Percentiles rank a stretch among this genome's conserved stretches.
Evolutionary conservation across 768 basidiomycete genomes (phyloP).

Genomic region (Lentinula aciculospora): DNA sequence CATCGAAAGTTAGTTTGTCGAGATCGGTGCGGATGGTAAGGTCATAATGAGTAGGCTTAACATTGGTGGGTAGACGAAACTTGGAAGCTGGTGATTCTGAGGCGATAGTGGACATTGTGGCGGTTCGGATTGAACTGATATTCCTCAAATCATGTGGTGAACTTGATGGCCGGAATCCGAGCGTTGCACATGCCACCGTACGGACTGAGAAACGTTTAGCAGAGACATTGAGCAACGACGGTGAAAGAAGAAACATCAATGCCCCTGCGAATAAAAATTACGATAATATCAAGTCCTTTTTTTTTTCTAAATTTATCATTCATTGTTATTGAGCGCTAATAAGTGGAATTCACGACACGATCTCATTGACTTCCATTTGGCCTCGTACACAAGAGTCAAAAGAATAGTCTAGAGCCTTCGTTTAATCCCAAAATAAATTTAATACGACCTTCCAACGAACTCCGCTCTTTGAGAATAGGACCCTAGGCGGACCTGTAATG

Average conservation of each 20-base stretch:
- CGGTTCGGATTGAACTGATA: background rate
- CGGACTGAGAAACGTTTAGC: background rate
- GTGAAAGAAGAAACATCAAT: background rate
- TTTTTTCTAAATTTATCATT: too few relatives aligned
- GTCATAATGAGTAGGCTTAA: slow-evolving; percentile 52
- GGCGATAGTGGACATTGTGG: background rate
- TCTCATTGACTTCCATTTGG: too few relatives aligned
- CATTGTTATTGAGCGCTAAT: too few relatives aligned
- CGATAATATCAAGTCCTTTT: too few relatives aligned
- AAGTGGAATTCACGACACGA: too few relatives aligned
- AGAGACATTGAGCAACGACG: background rate
- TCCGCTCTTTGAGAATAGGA: too few relatives aligned
- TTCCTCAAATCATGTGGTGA: slow-evolving; percentile 5
- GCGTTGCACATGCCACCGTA: background rate
- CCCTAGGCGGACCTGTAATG: too few relatives aligned
- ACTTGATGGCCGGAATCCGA: background rate
- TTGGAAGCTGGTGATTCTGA: background rate
- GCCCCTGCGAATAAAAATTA: background rate
- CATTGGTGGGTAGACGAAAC: slow-evolving; percentile 41
- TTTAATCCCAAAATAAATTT: too few relatives aligned
- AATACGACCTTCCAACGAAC: too few relatives aligned
- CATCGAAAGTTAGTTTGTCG: slow-evolving; percentile 49
- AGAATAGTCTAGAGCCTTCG: too few relatives aligned
- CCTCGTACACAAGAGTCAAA: too few relatives aligned
- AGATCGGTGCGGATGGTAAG: slow-evolving; percentile 58